phyloP scores from a whole-genome alignment of 345 rosid genomes.

The Fremontodendron californicum region DNA sequence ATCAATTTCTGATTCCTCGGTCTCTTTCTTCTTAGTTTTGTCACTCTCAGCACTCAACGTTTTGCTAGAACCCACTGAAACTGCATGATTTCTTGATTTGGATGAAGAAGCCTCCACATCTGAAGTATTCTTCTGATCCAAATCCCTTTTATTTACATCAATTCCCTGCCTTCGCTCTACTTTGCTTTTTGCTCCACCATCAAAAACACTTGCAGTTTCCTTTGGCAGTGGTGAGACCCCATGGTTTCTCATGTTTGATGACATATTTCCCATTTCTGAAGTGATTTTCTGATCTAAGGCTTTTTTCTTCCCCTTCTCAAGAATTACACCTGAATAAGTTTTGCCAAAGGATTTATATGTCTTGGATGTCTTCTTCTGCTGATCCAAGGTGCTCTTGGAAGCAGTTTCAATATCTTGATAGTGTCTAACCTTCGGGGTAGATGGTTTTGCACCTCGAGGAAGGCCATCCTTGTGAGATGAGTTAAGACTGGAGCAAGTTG shows the following conservation, averaged over 20 bases:
- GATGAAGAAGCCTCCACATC: constrained; percentile 30
- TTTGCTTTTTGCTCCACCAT: constrained; percentile 29
- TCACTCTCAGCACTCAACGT: constrained; percentile 16
- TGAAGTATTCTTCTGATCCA: constrained; percentile 10
- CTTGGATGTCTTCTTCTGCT: constrained; percentile 33
- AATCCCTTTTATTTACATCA: constrained; percentile 11
- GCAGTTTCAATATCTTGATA: constrained; percentile 39
- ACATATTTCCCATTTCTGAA: constrained; percentile 14
- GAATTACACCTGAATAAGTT: constrained; percentile 9
- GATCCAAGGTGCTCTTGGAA: constrained; percentile 38
- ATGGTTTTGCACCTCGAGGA: constrained; percentile 33
- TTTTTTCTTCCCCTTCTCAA: constrained; percentile 13
- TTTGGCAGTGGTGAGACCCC: constrained; percentile 24
- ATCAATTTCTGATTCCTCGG: constrained; percentile 24
- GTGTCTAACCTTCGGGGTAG: constrained; percentile 27
- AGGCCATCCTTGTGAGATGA: constrained; percentile 25
- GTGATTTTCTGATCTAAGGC: constrained; percentile 15
- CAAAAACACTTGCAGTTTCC: constrained; percentile 23
- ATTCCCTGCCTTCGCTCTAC: constrained; percentile 21
- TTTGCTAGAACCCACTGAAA: constrained; percentile 23
- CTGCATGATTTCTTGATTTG: constrained; percentile 13
- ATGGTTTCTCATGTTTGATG: constrained; percentile 27
- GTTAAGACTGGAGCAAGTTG: constrained; percentile 22
- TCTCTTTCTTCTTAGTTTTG: constrained; percentile 32
- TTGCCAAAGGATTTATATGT: constrained; percentile 29